phyloP scores from a whole-genome alignment of 805 yeast species.

The Metahyphopichia silvanorum region DNA sequence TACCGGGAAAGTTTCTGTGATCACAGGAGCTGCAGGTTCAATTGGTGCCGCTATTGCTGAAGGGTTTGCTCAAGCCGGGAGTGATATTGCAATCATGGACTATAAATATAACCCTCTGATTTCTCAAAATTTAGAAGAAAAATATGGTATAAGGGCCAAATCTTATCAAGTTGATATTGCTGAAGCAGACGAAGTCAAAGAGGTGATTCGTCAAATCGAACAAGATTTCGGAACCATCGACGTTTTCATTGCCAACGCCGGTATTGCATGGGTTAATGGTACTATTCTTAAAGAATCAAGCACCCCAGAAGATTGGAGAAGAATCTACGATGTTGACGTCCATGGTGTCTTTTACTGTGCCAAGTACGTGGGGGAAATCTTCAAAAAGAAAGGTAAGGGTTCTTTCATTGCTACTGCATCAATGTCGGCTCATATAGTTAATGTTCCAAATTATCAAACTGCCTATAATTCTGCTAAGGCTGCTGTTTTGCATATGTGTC shows the following conservation, averaged over 20 bases:
- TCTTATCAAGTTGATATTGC: constrained; percentile 64
- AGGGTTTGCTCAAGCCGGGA: constrained; percentile 85
- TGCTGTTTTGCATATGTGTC: constrained; percentile 40
- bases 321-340: constrained; percentile 37
- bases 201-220: constrained; percentile 47
- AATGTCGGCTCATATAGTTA: constrained; percentile 47
- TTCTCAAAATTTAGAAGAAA: constrained; percentile 52
- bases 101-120: constrained; percentile 56
- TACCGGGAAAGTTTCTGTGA: constrained; percentile 77
- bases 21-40: constrained; percentile 85
- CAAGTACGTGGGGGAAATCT: constrained; percentile 37
- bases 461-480: constrained; percentile 49
- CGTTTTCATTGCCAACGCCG: constrained; percentile 40
- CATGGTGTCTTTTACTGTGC: constrained; percentile 44
- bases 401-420: constrained; percentile 44
- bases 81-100: constrained; percentile 58
- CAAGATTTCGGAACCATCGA: constrained; percentile 78
- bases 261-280: constrained; percentile 77
- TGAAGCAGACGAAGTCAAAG: constrained; percentile 47
- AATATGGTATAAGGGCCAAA: constrained; percentile 57
- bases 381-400: constrained; percentile 37
- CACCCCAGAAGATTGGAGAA: constrained; percentile 31
- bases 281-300: constrained; percentile 37
- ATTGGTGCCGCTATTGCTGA: constrained; percentile 83
- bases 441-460: constrained; percentile 44